Evolutionary conservation across 1,284 basidiomycete genomes (phyloP), one percentile per base, ranked within the genome.

Genomic region (Moniliella sp.): DNA sequence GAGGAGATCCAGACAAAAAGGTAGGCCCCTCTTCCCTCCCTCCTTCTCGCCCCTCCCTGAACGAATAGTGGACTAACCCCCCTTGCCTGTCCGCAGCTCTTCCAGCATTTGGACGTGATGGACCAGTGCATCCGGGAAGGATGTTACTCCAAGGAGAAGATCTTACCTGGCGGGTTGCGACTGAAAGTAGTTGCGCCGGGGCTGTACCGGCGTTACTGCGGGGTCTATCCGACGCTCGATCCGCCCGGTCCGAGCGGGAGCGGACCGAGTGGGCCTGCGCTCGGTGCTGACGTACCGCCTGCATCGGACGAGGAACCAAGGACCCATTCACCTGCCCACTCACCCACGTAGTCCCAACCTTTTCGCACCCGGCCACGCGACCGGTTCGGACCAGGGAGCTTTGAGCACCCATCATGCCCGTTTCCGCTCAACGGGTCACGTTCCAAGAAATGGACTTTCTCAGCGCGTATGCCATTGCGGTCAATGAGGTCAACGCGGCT

Each of bases 381-480:
- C 29, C 30, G 5, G 35, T 40, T 8, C 41, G 48, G 3, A n/a
- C n/a, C n/a, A 75, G 82, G 2, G 72, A 71, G 4, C 74, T 83
- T 40, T 71, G 83, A 36, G 86, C 93, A 59, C 68, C 77, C 0
- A 61, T 93, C 10, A 62, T 79, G 30, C 78, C 82, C 11, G 73
- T 80, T 66, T 78, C 58, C 0, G 46, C 55, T 1, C 50, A 78
- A 35, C 77, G 73, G 48, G 79, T 76, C 8, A 73, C 74, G 46
- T 84, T 91, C 34, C 83, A 84, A 0, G 82, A 82, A 0, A 76
- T 94, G 64, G 86, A 94, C 59, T 88, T 86, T 57, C 66, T 94
- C 40, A 80, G 40, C 5, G 46, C 38, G 40, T 59, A 53, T 32
- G 60, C 58, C 3, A 61, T 61, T 25, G 58, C 57, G 4, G 62